phyloP scores from a whole-genome alignment of 306 rosid genomes.

The Acacia crassicarpa region DNA sequence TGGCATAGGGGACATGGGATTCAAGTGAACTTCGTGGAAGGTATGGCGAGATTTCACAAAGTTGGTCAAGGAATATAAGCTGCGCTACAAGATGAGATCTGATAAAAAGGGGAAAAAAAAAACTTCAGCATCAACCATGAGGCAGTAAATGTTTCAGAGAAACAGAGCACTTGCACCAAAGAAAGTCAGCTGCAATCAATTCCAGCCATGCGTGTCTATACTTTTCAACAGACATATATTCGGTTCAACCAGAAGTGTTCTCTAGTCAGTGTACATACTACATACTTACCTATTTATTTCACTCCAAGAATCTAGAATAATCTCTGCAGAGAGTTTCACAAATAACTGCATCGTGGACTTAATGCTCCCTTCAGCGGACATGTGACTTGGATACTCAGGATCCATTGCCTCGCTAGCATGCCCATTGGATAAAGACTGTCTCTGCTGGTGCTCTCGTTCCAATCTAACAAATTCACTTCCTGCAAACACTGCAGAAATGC shows the following conservation, averaged over 20 bases:
- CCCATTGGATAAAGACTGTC: conserved; percentile 68
- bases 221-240: not conserved
- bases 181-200: conserved; percentile 2
- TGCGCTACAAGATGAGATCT: conserved; percentile 93
- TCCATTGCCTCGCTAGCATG: conserved; percentile 56
- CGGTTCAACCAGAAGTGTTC: not conserved
- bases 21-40: conserved; percentile 92
- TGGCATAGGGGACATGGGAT: conserved; percentile 79
- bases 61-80: conserved; percentile 91
- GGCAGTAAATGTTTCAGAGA: conserved; percentile 1
- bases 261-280: not conserved
- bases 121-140: conserved; percentile 19
- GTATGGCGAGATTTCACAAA: conserved; percentile 86
- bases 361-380: conserved; percentile 83
- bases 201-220: not conserved
- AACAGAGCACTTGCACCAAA: conserved; percentile 16
- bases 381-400: conserved; percentile 57
- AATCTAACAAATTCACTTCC: conserved; percentile 93
- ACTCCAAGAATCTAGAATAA: conserved; percentile 85
- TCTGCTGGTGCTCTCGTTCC: conserved; percentile 79
- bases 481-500: conserved; percentile 85
- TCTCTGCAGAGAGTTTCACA: conserved; percentile 77
- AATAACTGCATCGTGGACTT: conserved; percentile 91
- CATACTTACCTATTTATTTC: conserved; percentile 64
- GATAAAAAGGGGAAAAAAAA: not conserved